phyloP scores from a whole-genome alignment of 1,284 basidiomycete genomes.

The Austroboletus niveus region DNA sequence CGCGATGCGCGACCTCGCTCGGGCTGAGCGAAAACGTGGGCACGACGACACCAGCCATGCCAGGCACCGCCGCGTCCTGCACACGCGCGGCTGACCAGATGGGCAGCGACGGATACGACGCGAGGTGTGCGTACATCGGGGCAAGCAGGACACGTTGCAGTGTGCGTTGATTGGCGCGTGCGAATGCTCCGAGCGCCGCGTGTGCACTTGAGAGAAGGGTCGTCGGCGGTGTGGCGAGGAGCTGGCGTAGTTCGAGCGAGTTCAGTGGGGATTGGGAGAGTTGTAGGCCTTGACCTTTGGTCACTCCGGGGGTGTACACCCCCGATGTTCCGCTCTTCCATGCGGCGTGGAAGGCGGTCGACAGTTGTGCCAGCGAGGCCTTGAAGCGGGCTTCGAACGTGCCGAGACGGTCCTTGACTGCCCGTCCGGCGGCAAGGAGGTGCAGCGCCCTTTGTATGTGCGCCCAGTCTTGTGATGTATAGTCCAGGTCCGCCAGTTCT shows the following conservation, averaged over 20 bases:
- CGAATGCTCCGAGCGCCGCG: slow-evolving; percentile 63
- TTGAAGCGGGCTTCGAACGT: slow-evolving; percentile 71
- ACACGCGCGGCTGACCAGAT: slow-evolving; percentile 58
- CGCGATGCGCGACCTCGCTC: slow-evolving; percentile 82
- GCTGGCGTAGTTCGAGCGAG: slow-evolving; percentile 67
- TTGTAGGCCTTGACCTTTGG: slow-evolving; percentile 68
- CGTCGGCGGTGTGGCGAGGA: slow-evolving; percentile 44
- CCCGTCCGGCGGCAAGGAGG: slow-evolving; percentile 73
- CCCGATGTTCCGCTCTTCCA: slow-evolving; percentile 50
- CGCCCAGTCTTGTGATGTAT: slow-evolving; percentile 83
- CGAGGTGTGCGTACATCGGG: slow-evolving; percentile 78
- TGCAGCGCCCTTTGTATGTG: slow-evolving; percentile 83
- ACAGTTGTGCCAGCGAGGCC: slow-evolving; percentile 55
- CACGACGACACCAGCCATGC: slow-evolving; percentile 52
- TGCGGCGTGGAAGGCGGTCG: slow-evolving; percentile 54
- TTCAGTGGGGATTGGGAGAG: slow-evolving; percentile 83
- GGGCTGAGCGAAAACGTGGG: slow-evolving; percentile 93
- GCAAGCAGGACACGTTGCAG: slow-evolving; percentile 83
- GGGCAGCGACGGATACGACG: slow-evolving; percentile 66
- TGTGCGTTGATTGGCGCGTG: slow-evolving; percentile 70
- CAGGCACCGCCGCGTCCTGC: slow-evolving; percentile 42
- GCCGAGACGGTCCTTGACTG: slow-evolving; percentile 63
- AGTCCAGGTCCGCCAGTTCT: slow-evolving; percentile 76
- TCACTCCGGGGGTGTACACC: slow-evolving; percentile 57
- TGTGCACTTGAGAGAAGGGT: slow-evolving; percentile 57